Evolutionary conservation across 1,284 basidiomycete species (phyloP).

Genomic region (Mycena sp.): DNA sequence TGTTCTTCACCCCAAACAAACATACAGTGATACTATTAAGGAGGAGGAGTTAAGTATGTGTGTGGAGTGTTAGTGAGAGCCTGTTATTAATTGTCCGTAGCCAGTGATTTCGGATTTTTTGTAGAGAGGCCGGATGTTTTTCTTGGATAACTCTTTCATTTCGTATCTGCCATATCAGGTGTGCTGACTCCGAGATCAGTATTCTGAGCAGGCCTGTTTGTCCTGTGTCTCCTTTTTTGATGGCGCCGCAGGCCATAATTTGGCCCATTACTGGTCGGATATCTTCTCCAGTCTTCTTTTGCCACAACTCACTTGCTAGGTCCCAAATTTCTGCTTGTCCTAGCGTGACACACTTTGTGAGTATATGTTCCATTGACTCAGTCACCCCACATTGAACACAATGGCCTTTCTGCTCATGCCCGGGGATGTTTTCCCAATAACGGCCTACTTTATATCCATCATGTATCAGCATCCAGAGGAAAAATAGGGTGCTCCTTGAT

Average conservation of each 20-base stretch:
- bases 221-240: neutral
- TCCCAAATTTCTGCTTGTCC: slow-evolving; percentile 14
- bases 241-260: neutral
- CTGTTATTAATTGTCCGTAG: neutral
- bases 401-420: slow-evolving; percentile 31
- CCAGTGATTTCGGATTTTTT: neutral
- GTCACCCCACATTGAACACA: slow-evolving; percentile 37
- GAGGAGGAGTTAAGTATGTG: too few species aligned
- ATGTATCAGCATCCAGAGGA: slow-evolving; percentile 46
- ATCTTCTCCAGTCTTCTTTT: neutral
- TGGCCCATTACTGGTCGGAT: neutral
- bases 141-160: neutral
- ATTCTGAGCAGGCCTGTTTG: neutral
- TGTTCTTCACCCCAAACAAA: too few species aligned
- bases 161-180: slow-evolving; percentile 2
- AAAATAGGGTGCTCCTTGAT: slow-evolving; percentile 35
- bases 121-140: neutral
- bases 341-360: neutral
- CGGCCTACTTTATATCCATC: slow-evolving; percentile 40
- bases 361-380: slow-evolving; percentile 13
- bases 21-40: too few species aligned
- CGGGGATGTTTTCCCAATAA: slow-evolving; percentile 40
- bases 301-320: neutral
- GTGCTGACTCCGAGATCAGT: slow-evolving; percentile 1
- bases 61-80: too few species aligned